Base-by-base conservation (phyloP, 2,329 filamentous ascomycete genomes). In the Emericellopsis cladophorae region DNA sequence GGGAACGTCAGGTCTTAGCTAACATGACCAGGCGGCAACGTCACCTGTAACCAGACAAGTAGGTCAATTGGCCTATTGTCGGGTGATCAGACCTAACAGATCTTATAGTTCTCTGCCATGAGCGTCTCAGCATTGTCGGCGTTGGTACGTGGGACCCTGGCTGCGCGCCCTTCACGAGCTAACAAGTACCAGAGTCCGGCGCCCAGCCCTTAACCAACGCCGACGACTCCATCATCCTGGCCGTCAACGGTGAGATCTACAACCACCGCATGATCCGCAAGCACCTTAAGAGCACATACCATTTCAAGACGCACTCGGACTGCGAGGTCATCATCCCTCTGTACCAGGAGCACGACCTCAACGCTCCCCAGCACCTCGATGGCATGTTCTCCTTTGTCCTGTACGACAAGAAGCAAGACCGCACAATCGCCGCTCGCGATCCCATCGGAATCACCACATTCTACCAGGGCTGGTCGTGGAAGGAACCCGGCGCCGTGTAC, bases 381-480 rank as follows among this genome's bases (percentile, higher is more conserved):
- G 92, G 92, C 69, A 98, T 98, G 92, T 98, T 98, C 76, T 95
- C 90, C 14, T 98, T 93, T 68, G 89, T 98, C 42, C 76, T 98
- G 40, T 95, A 95, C 66, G 92, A 98, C 70, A 95, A 94, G 76
- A 81, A 78, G 51, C 79, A 88, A 62, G 84, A 98, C 70, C 83
- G 92, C 51, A 84, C 88, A 47, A 79, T 98, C 56, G 92, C 92
- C 44, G 92, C 92, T 42, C 81, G 92, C 59, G 92, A 98, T 62
- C 92, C 92, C 31, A 95, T 98, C 54, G 92, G 92, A 53, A 81
- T 98, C 62, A 96, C 89, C 50, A 95, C 87, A 48, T 88, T 98
- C 62, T 98, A 98, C 70, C 85, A 95, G 64, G 92, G 92, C 54
- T 86, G 86, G 70, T 84, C 83, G 36, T 93, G 84, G 52, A 67